These are phyloP conservation scores for Carnegiea gigantea DNA, from an alignment of 179 eudicot genomes.

Conservation along the genomic window DNA sequence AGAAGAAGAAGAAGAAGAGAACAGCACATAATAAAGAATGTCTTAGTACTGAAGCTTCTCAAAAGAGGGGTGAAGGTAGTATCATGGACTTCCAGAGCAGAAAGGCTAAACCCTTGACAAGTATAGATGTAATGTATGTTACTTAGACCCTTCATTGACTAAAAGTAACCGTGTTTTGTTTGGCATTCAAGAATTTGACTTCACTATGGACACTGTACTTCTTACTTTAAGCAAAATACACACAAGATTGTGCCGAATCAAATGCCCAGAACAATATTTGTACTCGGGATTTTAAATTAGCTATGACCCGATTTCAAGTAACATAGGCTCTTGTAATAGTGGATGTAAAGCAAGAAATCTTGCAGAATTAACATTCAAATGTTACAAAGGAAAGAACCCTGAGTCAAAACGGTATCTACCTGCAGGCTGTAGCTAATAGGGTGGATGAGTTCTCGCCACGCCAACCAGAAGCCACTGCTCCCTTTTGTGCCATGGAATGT, in stretches of 20 bases:
- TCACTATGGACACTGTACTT: neutral
- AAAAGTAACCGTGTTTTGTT: neutral
- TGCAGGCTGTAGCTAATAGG: neutral
- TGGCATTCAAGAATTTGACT: neutral
- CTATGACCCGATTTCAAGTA: neutral
- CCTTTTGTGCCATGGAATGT: neutral
- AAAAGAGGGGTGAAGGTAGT: too few species aligned
- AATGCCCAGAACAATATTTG: too few species aligned
- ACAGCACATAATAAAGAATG: neutral
- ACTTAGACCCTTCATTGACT: neutral
- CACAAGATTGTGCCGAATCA: too few species aligned
- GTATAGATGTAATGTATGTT: neutral
- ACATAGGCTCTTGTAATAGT: too few species aligned
- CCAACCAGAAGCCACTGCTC: slow-evolving; percentile 3
- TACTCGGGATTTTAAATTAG: too few species aligned
- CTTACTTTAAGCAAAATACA: too few species aligned
- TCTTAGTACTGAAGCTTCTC: neutral
- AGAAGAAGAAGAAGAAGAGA: too few species aligned
- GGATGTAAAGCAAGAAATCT: neutral
- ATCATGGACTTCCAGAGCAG: neutral
- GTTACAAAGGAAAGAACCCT: too few species aligned
- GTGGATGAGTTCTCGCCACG: neutral
- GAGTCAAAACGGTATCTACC: slow-evolving; percentile 19
- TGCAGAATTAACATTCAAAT: neutral
- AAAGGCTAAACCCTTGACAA: neutral